Evolutionary conservation across 768 basidiomycete genomes (phyloP), one percentile per base, ranked within the genome.

Genomic region (Leucogyrophana mollusca): DNA sequence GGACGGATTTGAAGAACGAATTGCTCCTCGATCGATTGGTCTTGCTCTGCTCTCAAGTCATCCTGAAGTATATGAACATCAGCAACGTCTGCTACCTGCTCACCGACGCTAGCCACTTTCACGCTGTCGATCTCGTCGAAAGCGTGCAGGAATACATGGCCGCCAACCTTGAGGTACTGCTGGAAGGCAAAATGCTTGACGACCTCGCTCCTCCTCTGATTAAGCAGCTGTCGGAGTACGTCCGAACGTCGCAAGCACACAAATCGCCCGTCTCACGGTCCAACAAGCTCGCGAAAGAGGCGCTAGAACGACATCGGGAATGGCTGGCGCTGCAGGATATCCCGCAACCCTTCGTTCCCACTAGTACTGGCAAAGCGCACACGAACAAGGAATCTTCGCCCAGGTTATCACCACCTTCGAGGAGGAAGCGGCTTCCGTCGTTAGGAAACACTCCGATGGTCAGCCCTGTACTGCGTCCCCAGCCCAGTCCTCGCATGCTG

Each of bases 21-120:
- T 69, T 98, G 3, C 76, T 96, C 8, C 71, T 97, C n/a, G 90
- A 90, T 57, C 82, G 85, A 16, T 78, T 98, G 16, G 78, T 91
- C 27, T 75, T 90, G 2, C 67, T 95, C 20, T 96, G 94, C 67
- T 94, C 94, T 1, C 69, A 72, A 8, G 76, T 87, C 34, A 77
- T 97, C 42, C 72, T 93, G 30, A 70, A 73, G 32, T 76, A 81
- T 59, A 72, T 85, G 41, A 85, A 80, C 45, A 72, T 85, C 48
- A 71, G 80, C 63, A 98, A 96, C 49, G 87, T 83, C 1, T 85
- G 83, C 49, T 82, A 84, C 51, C 71, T 97, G 33, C 82, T 96
- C 22, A 69, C 81, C 23, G 92, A 95, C 34, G 94, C 94, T 1
- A 78, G 83, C 1, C 79, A 88, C 60, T 88, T 83, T 66, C 79